phyloP scores from a whole-genome alignment of 139 green algal species.

The Chlamydomonas incerta region DNA sequence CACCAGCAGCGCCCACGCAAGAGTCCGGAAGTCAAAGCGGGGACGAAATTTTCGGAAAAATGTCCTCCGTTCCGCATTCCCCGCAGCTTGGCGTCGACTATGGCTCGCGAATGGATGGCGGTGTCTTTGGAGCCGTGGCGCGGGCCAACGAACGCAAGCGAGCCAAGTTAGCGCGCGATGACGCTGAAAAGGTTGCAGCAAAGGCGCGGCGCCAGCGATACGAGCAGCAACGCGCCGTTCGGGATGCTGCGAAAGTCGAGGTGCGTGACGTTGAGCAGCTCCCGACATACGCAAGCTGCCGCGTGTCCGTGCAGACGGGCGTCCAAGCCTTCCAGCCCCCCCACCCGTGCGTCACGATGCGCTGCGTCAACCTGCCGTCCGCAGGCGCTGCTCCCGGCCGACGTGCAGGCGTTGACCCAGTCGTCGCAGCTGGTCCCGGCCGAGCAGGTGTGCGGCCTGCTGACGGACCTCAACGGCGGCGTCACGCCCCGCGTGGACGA shows the following conservation, averaged over 20 bases:
- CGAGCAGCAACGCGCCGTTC: background rate
- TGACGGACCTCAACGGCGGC: slow-evolving; percentile 31
- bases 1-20: background rate
- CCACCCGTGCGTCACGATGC: no score
- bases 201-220: slow-evolving; percentile 2
- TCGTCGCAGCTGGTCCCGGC: background rate
- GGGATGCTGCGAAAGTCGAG: background rate
- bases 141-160: slow-evolving; percentile 25
- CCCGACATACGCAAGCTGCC: no score
- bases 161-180: background rate
- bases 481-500: background rate
- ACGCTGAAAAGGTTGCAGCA: background rate
- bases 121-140: background rate
- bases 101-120: slow-evolving; percentile 12
- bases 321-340: background rate
- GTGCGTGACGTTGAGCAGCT: background rate
- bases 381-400: background rate
- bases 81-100: slow-evolving; percentile 33
- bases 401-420: no score
- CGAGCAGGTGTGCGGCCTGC: background rate
- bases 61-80: background rate
- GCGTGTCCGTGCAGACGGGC: no score
- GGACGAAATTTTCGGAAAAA: no score
- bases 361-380: background rate
- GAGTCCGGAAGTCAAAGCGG: no score